Conservation (phyloP, 108 stramenopile species). For the Pseudonitzschia multiseries region DNA sequence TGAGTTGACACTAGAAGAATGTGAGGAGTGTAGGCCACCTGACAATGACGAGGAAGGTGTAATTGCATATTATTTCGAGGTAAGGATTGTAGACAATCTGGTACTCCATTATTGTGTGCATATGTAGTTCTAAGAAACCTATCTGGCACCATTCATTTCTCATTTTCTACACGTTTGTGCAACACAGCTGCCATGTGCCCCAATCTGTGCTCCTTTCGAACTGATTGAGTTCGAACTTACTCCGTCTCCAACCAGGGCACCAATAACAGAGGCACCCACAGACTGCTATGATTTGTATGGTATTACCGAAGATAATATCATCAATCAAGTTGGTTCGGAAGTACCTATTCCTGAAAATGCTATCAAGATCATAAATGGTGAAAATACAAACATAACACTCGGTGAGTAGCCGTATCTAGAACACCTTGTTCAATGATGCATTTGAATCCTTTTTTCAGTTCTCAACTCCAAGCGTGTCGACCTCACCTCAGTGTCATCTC, state of each 20-base stretch:
- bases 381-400: slow-evolving; percentile 8
- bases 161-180: too few relatives aligned
- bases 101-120: too few relatives aligned
- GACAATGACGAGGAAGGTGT: slow-evolving; percentile 19
- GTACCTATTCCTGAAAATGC: slow-evolving; percentile 21
- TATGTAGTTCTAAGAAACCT: too few relatives aligned
- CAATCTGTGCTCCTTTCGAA: neutral
- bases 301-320: slow-evolving; percentile 17
- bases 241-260: neutral
- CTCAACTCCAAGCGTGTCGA: neutral
- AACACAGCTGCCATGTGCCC: neutral
- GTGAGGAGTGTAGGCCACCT: slow-evolving; percentile 25
- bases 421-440: neutral
- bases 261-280: slow-evolving; percentile 5
- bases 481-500: too few relatives aligned
- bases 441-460: neutral
- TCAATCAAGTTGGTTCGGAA: slow-evolving; percentile 4
- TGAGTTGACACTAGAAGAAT: slow-evolving; percentile 25
- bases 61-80: slow-evolving; percentile 25
- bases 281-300: slow-evolving; percentile 31
- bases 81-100: neutral
- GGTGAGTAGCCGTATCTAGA: neutral
- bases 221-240: neutral
- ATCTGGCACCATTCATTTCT: too few relatives aligned
- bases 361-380: slow-evolving; percentile 8